These are phyloP conservation scores for Pythium utonaiense DNA, from an alignment of 352 stramenopile species.

Conservation along the genomic window DNA sequence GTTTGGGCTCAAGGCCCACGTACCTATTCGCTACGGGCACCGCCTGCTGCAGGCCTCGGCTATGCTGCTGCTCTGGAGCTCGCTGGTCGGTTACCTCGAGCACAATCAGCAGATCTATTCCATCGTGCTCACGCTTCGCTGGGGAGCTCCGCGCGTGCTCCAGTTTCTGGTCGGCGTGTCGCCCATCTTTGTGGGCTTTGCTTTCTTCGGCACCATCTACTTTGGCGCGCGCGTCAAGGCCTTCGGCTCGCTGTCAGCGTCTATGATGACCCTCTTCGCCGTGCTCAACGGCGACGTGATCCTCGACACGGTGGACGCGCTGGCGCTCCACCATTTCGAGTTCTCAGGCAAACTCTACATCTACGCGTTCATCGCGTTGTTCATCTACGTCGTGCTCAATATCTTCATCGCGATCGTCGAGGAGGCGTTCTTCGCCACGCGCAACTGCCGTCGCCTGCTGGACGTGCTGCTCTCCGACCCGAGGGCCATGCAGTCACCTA, in stretches of 20 bases:
- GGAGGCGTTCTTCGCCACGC: conserved; percentile 89
- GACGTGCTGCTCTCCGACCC: conserved; percentile 59
- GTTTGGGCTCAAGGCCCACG: conserved; percentile 60
- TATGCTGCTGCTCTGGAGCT: conserved; percentile 78
- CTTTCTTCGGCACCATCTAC: conserved; percentile 87
- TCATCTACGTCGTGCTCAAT: conserved; percentile 92
- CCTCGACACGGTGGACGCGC: conserved; percentile 87
- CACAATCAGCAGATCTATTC: conserved; percentile 87
- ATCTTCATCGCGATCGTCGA: conserved; percentile 92
- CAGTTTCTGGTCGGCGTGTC: conserved; percentile 88
- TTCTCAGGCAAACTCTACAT: conserved; percentile 78
- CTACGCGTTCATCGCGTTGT: conserved; percentile 89
- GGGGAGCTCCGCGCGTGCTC: conserved; percentile 71
- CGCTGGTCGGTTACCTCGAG: conserved; percentile 81
- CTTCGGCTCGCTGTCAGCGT: conserved; percentile 65
- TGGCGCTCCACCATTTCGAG: conserved; percentile 63
- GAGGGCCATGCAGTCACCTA: conserved; percentile 23
- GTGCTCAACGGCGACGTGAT: conserved; percentile 91
- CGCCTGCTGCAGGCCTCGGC: conserved; percentile 66
- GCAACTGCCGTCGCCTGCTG: conserved; percentile 54
- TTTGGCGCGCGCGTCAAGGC: conserved; percentile 79
- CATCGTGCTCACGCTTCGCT: conserved; percentile 88
- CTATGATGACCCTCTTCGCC: conserved; percentile 83
- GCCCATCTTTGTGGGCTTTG: conserved; percentile 86
- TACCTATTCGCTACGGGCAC: conserved; percentile 73